phyloP scores from a whole-genome alignment of 805 yeast genomes.

The Metschnikowia similis region DNA sequence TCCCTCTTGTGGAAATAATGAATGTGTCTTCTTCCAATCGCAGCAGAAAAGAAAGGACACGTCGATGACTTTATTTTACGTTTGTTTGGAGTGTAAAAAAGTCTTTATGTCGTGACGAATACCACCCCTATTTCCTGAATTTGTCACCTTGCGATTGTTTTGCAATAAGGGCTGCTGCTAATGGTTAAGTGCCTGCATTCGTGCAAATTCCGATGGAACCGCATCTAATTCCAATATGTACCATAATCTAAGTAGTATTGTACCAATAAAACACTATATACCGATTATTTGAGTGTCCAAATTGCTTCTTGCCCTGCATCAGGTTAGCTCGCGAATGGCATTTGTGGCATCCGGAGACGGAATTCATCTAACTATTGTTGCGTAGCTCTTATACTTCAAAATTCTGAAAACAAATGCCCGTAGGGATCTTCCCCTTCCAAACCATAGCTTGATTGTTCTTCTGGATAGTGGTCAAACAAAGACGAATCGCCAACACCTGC shows the following conservation, averaged over 20 bases:
- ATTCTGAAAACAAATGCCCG: constrained; percentile 32
- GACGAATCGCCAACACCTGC: constrained; percentile 61
- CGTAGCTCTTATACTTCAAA: constrained; percentile 16
- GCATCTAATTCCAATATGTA: constrained; percentile 1
- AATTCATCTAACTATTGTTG: neutral
- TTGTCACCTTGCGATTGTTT: neutral
- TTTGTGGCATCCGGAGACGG: neutral
- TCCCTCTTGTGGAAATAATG: constrained; percentile 80
- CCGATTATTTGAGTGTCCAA: neutral
- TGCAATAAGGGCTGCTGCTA: neutral
- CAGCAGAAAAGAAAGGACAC: constrained; percentile 96
- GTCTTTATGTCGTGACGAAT: constrained; percentile 46
- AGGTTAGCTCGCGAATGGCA: neutral
- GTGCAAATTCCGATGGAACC: neutral
- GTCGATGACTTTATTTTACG: constrained; percentile 90
- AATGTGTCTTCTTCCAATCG: constrained; percentile 94
- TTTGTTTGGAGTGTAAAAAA: constrained; percentile 81
- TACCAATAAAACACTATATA: neutral
- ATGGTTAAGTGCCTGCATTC: neutral
- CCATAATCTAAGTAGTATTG: constrained; percentile 2
- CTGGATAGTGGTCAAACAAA: constrained; percentile 41
- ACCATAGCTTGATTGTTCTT: constrained; percentile 41
- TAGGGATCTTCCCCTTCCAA: constrained; percentile 37
- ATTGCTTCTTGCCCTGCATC: neutral
- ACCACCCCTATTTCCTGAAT: neutral